Evolutionary conservation across 2,329 filamentous ascomycete species (phyloP).

Genomic region (Shiraia bambusicola): DNA sequence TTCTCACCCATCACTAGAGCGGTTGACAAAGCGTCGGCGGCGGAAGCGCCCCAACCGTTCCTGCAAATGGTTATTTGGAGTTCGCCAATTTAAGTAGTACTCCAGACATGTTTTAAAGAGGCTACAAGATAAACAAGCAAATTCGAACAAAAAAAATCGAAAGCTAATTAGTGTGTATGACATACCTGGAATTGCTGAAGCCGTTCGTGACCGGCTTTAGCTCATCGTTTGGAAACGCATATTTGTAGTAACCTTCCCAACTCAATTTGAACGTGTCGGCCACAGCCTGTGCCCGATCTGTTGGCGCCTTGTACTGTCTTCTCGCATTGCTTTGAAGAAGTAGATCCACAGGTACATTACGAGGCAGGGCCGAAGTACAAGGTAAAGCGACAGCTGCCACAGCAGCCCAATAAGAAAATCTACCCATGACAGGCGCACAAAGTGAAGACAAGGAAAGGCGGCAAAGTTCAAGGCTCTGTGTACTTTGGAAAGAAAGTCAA

Average conservation of each 20-base stretch:
- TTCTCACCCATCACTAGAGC: slow-evolving; percentile 74
- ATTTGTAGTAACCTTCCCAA: slow-evolving; percentile 60
- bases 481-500: too few relatives aligned
- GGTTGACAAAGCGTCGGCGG: slow-evolving; percentile 77
- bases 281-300: slow-evolving; percentile 36
- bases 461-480: background rate
- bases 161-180: too few relatives aligned
- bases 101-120: background rate
- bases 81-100: background rate
- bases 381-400: background rate
- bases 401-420: too few relatives aligned
- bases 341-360: slow-evolving; percentile 10
- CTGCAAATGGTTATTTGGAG: slow-evolving; percentile 45
- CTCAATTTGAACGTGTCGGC: slow-evolving; percentile 37
- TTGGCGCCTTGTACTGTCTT: slow-evolving; percentile 14
- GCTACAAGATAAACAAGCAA: too few relatives aligned
- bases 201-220: slow-evolving; percentile 67
- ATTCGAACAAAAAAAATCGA: background rate
- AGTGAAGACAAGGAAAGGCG: background rate
- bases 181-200: slow-evolving; percentile 69
- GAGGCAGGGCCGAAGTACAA: slow-evolving; percentile 15
- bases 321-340: slow-evolving; percentile 1
- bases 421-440: background rate
- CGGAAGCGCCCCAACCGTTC: slow-evolving; percentile 82
- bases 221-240: slow-evolving; percentile 78